A percentile compares a stretch with the other conserved stretches of the same genome.
These are phyloP conservation scores for Oryza brachyantha DNA, from an alignment of 176 grass and related monocot genomes.

Conservation along the genomic window DNA sequence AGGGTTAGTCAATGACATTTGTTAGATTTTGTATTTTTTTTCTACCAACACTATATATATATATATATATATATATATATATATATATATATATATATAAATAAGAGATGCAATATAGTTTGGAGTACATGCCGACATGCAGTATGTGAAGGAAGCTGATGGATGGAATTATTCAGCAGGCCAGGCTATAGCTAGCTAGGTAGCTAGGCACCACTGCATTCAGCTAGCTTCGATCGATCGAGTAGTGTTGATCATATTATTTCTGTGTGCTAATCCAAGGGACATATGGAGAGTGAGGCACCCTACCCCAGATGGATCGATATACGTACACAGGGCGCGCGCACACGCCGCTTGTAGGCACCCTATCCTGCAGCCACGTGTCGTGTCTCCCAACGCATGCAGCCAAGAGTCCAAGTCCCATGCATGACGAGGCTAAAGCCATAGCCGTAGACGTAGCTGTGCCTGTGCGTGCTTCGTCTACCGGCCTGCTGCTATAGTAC, in stretches of 20 bases:
- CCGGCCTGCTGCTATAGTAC: too few species aligned
- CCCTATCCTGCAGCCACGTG: conserved; percentile 5
- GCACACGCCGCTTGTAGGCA: not conserved
- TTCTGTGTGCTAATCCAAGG: not conserved
- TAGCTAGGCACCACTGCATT: too few species aligned
- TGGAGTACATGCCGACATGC: not conserved
- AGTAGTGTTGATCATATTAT: not conserved
- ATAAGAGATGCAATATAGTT: not conserved
- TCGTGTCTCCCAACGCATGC: not conserved
- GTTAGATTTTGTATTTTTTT: too few species aligned
- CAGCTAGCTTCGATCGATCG: too few species aligned
- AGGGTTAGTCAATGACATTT: too few species aligned
- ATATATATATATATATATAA: too few species aligned
- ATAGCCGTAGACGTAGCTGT: too few species aligned
- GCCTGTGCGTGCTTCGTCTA: too few species aligned
- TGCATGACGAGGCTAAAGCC: not conserved
- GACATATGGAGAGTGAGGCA: not conserved
- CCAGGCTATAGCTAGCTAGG: too few species aligned
- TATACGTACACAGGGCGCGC: conserved; percentile 23
- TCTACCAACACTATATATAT: too few species aligned
- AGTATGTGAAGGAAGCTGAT: not conserved
- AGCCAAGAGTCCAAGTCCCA: not conserved
- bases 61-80: too few species aligned
- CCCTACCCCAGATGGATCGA: conserved; percentile 31
- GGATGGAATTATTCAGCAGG: not conserved